Evolutionary conservation across 805 yeast genomes (phyloP), one percentile per base, ranked within the genome.

Genomic region (Cyberlindnera galapagoensis): DNA sequence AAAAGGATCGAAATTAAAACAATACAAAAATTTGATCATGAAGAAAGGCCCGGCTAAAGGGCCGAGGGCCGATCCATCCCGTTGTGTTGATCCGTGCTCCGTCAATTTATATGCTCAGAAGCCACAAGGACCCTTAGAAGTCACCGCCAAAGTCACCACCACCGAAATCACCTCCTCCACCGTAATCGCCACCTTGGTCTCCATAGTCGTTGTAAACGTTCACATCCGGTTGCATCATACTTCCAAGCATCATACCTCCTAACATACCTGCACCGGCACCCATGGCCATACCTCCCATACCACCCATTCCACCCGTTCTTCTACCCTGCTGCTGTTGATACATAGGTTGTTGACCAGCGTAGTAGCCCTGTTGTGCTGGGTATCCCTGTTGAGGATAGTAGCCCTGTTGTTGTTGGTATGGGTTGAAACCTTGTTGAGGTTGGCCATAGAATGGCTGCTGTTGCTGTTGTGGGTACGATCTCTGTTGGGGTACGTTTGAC

Each of bases 111-210:
- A n/a, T n/a, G n/a, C n/a, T n/a, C n/a, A n/a, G n/a, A n/a, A n/a
- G n/a, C n/a, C n/a, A n/a, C n/a, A n/a, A n/a, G n/a, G n/a, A 11
- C 11, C 12, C 13, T 28, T 22, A 40, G 30, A 40, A 39, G 25
- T 39, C 43, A n/a, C 42, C 39, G 13, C 48, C 54, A 28, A 35
- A 42, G 24, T 39, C 49, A 17, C 65, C 71, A 20, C 60, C 68
- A 24, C 42, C 47, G 35, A 54, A 61, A 31, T 47, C 60, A n/a
- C 52, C 60, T 8, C 35, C 38, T 29, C 19, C 33, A 17, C 28
- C 45, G 17, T 53, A 59, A 16, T 51, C 61, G n/a, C 38, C 46
- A 24, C 42, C 43, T 26, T 39, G 48, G 28, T 46, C 30, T 10
- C 31, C 41, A 24, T 31, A 30, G 22, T 34, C 7, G 23, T 42